Conservation (phyloP, 139 green algal species). For the Mesotaenium endlicherianum region DNA sequence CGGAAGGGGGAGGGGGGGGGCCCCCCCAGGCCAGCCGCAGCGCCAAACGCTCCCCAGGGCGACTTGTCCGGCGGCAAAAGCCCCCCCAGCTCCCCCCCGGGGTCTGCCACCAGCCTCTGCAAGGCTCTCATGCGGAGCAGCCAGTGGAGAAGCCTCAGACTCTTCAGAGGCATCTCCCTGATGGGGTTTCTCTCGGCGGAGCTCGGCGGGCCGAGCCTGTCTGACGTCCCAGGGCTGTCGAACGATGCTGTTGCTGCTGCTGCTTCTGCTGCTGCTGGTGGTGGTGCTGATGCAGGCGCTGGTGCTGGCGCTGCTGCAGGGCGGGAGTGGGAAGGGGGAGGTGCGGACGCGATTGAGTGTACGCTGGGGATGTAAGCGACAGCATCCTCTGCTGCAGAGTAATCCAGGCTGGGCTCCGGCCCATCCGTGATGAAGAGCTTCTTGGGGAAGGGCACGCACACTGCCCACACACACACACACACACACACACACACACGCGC, state of each 20-base stretch:
- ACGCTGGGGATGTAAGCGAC: conserved; percentile 10
- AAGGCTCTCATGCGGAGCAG: not conserved
- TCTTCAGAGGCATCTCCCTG: not conserved
- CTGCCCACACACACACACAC: not conserved
- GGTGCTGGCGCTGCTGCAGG: too few species aligned
- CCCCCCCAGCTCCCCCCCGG: not conserved
- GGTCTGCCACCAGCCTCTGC: not conserved
- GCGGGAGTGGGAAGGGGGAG: too few species aligned
- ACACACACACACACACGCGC: not conserved
- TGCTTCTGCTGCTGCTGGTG: not conserved
- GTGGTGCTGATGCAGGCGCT: not conserved
- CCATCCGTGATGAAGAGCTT: conserved; percentile 21
- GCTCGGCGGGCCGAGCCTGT: not conserved
- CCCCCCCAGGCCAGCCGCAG: not conserved
- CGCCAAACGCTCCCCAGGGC: conserved; percentile 14
- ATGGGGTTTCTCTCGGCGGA: not conserved
- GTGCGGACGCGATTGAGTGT: not conserved
- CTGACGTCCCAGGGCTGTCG: too few species aligned
- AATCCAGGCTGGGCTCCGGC: conserved; percentile 4
- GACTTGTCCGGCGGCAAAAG: conserved; percentile 13
- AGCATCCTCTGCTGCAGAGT: conserved; percentile 16
- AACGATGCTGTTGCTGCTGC: too few species aligned
- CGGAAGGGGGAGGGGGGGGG: not conserved
- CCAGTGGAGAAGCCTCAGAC: conserved; percentile 31
- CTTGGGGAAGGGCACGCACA: conserved; percentile 30